Conservation (phyloP, 768 basidiomycete species). For the Lactifluus subvellereus region DNA sequence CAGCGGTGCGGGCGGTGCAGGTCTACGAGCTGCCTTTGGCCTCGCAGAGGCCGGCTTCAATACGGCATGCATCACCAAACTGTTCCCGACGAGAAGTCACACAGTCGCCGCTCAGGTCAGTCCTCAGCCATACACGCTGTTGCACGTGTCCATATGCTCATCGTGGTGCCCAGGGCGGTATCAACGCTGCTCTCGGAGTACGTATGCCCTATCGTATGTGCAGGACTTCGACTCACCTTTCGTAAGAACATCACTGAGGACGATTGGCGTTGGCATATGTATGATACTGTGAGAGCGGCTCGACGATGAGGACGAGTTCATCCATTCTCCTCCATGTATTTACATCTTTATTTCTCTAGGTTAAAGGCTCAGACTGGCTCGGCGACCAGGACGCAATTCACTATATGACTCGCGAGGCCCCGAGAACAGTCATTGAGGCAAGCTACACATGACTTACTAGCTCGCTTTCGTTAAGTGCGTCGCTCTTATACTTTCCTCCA, state of each 20-base stretch:
- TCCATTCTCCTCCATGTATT: background rate
- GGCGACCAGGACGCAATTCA: constrained; percentile 99
- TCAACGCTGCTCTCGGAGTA: constrained; percentile 95
- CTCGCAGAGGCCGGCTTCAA: constrained; percentile 98
- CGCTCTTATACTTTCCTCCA: constrained; percentile 32
- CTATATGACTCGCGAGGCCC: constrained; percentile 99
- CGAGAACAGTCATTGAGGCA: constrained; percentile 88
- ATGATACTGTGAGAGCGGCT: constrained; percentile 67
- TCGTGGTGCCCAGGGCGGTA: constrained; percentile 64
- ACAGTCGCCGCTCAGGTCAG: constrained; percentile 94
- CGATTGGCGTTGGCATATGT: constrained; percentile 99
- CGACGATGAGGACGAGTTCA: background rate
- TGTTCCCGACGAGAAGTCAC: constrained; percentile 97
- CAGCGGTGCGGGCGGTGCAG: constrained; percentile 97
- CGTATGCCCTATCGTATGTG: constrained; percentile 29
- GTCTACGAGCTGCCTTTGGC: constrained; percentile 96
- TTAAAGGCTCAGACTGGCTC: constrained; percentile 99
- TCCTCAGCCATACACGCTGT: constrained; percentile 6
- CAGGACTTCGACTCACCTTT: constrained; percentile 1
- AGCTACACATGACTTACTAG: constrained; percentile 9
- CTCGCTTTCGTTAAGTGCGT: background rate
- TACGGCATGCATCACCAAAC: constrained; percentile 98
- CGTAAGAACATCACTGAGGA: constrained; percentile 96
- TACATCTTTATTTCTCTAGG: constrained; percentile 40
- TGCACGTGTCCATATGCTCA: background rate